Conservation (phyloP, 352 stramenopile genomes). For the Globisporangium solare region DNA sequence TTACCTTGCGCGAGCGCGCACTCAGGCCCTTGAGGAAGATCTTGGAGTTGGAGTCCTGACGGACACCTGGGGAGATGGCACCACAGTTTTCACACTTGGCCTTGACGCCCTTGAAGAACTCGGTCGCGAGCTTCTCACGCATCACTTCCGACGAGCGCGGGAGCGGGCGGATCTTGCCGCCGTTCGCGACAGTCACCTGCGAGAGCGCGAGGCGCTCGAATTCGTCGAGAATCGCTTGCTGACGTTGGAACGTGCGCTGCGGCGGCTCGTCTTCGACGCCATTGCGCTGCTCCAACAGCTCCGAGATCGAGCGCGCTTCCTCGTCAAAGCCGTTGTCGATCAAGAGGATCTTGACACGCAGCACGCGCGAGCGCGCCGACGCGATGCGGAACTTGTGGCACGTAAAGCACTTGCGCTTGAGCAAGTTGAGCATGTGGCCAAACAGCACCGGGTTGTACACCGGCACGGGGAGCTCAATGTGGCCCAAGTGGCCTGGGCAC, state of each 20-base stretch:
- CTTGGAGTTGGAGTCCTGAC: slow-evolving; percentile 97
- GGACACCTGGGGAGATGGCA: slow-evolving; percentile 92
- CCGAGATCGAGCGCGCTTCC: slow-evolving; percentile 66
- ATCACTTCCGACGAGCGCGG: slow-evolving; percentile 64
- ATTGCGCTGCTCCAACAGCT: slow-evolving; percentile 85
- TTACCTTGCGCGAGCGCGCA: slow-evolving; percentile 70
- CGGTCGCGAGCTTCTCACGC: slow-evolving; percentile 72
- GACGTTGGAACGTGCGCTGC: slow-evolving; percentile 67
- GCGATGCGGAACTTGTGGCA: slow-evolving; percentile 96
- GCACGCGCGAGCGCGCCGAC: slow-evolving; percentile 67
- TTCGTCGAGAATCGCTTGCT: slow-evolving; percentile 85
- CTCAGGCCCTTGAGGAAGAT: slow-evolving; percentile 95
- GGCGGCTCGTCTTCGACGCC: slow-evolving; percentile 78
- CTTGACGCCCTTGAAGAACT: slow-evolving; percentile 92
- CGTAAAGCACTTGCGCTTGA: slow-evolving; percentile 98
- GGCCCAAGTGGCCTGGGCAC: slow-evolving; percentile 97
- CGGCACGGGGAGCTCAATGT: slow-evolving; percentile 98
- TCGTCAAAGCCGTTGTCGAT: slow-evolving; percentile 86
- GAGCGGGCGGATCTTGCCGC: slow-evolving; percentile 32
- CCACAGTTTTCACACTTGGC: slow-evolving; percentile 97
- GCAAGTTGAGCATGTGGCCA: slow-evolving; percentile 89
- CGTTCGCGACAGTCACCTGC: slow-evolving; percentile 21
- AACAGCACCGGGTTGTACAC: slow-evolving; percentile 99
- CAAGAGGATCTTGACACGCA: slow-evolving; percentile 90
- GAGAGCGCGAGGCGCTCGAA: slow-evolving; percentile 86